A percentile compares a stretch with the other conserved stretches of the same genome.
These are phyloP conservation scores for Suaeda aralocaspica DNA, from an alignment of 148 eudicot species.

Conservation along the genomic window DNA sequence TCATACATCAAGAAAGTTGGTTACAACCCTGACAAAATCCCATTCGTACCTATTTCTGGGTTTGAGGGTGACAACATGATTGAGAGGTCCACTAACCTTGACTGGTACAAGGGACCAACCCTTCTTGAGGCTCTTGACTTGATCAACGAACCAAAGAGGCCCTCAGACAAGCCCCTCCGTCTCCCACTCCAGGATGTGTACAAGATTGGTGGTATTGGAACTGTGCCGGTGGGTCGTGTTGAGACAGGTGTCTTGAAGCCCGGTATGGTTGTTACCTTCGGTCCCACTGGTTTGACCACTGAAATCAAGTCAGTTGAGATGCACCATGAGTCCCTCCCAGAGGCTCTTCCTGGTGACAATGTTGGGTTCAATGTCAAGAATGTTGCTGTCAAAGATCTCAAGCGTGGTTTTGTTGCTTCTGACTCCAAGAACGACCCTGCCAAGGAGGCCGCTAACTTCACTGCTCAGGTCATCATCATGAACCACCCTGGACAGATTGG, in stretches of 20 bases:
- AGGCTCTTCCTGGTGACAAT: constrained; percentile 39
- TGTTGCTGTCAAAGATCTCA: constrained; percentile 41
- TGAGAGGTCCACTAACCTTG: too few species aligned
- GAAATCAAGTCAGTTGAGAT: too few species aligned
- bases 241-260: constrained; percentile 37
- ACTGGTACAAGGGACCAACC: too few species aligned
- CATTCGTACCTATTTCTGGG: too few species aligned
- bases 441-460: constrained; percentile 36
- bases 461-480: constrained; percentile 42
- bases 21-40: too few species aligned
- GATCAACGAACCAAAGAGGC: constrained; percentile 18
- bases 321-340: constrained; percentile 19
- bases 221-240: constrained; percentile 39
- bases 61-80: too few species aligned
- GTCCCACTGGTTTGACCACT: too few species aligned
- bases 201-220: constrained; percentile 46
- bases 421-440: constrained; percentile 42
- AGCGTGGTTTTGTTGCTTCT: constrained; percentile 42
- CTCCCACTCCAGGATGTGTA: constrained; percentile 43
- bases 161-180: constrained; percentile 46
- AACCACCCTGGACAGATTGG: constrained; percentile 47
- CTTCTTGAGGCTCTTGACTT: neutral
- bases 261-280: constrained; percentile 11
- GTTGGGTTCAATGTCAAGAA: constrained; percentile 42
- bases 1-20: too few species aligned